phyloP scores from a whole-genome alignment of 768 basidiomycete species.

The Panaeolus cyanescens region DNA sequence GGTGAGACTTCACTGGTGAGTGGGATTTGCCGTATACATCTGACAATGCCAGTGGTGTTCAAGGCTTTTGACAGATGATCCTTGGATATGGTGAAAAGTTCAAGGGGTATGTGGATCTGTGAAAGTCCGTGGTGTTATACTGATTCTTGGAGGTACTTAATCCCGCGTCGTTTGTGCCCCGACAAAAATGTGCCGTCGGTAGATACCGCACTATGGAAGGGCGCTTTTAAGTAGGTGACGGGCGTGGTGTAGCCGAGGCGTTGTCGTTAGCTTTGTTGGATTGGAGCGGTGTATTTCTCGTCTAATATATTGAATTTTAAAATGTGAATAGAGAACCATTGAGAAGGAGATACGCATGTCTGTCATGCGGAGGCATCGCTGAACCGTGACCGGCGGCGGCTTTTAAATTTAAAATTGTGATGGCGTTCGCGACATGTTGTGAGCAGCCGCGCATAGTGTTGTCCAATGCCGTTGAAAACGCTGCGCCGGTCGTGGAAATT shows the following conservation, averaged over 20 bases:
- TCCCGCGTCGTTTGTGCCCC: not conserved
- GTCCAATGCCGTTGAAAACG: too few species aligned
- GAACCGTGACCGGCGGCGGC: too few species aligned
- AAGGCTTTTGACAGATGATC: not conserved
- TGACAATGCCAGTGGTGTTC: not conserved
- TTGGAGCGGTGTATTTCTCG: too few species aligned
- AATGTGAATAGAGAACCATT: too few species aligned
- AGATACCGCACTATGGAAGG: not conserved
- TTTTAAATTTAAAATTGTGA: too few species aligned
- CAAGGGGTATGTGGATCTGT: not conserved
- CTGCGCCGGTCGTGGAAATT: too few species aligned
- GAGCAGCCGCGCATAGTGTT: too few species aligned
- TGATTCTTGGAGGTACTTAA: not conserved
- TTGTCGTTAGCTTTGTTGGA: not conserved
- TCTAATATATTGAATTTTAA: too few species aligned
- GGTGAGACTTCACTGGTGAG: not conserved
- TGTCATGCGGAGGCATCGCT: too few species aligned
- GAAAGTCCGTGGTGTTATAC: not conserved
- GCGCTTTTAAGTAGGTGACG: too few species aligned
- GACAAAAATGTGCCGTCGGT: not conserved
- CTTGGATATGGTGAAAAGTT: not conserved
- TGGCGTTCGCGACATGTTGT: too few species aligned
- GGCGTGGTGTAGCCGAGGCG: not conserved
- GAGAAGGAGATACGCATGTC: too few species aligned
- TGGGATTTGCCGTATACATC: not conserved